Base-by-base conservation (phyloP, 768 basidiomycete species). In the Suillus discolor region DNA sequence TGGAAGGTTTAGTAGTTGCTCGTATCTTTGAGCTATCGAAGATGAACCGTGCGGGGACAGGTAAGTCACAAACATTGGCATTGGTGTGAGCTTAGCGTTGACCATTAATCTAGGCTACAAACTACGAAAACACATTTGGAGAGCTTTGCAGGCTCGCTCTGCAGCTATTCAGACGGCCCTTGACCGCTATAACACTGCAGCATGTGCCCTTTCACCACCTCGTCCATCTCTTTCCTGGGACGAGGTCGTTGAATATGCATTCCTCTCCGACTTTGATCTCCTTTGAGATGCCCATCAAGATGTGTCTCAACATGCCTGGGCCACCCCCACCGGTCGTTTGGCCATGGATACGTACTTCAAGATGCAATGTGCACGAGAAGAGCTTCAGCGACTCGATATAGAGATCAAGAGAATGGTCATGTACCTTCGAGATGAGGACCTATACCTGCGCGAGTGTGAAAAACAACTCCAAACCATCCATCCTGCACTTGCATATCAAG, bases 21-120 rank as follows among this genome's bases (percentile, higher is more conserved):
- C 68, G 62, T 8, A 49, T 73, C 15, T 72, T 72, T 49, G 71
- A 73, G 63, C 66, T 73, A 0, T 62, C 65, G 9, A 73, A 73
- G 64, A 61, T 65, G 45, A 70, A 69, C 41, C 25, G 47, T 25
- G 64, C 64, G 8, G 65, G 49, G 6, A 78, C 72, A 2, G 74
- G 79, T 79, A 61, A 47, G 75, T 67, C 3, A 28, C 25, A 28
- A 28, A 28, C 25, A 28, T 28, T 28, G 2, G 25, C 25, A 28
- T 28, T 28, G 25, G 25, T 28, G 25, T 28, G 25, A 28, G 25
- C 25, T 28, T 28, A 28, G 25, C 25, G 25, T 2, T 28, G 25
- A 28, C 25, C 25, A 28, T 45, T n/a, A 9, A 65, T 49, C 7
- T 6, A 51, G 47, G 57, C 4, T 67, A 64, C n/a, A 64, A 61